Percentiles rank a stretch among this genome's conserved stretches.
Evolutionary conservation across 164 flowering plant species (phyloP).

Genomic region (Liquidambar formosana): DNA sequence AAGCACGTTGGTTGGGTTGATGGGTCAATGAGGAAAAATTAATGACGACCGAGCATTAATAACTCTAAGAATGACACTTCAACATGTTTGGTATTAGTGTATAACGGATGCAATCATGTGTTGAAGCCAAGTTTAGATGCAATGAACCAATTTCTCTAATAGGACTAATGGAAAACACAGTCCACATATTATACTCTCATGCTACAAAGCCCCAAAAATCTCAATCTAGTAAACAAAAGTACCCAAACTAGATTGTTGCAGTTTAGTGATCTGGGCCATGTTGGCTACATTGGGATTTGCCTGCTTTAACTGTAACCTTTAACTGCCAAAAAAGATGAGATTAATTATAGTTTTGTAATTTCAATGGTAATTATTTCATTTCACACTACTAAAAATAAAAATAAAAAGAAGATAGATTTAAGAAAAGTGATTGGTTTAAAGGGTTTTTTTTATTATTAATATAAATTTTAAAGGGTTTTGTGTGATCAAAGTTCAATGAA

Average conservation of each 20-base stretch:
- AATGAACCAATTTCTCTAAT: constrained; percentile 13
- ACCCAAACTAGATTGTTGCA: constrained; percentile 25
- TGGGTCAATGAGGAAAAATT: background rate
- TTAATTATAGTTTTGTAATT: background rate
- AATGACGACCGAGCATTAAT: no score
- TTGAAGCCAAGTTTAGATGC: constrained; percentile 2
- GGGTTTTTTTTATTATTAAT: no score
- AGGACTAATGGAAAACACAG: background rate
- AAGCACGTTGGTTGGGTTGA: background rate
- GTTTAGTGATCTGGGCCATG: constrained; percentile 16
- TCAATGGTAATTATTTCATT: constrained; percentile 7
- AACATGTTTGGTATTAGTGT: background rate
- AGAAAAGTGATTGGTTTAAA: no score
- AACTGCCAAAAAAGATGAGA: constrained; percentile 5
- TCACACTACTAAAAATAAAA: background rate
- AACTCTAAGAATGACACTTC: background rate
- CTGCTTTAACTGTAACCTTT: constrained; percentile 8
- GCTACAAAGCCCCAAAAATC: constrained; percentile 24
- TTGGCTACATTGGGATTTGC: constrained; percentile 5
- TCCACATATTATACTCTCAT: background rate
- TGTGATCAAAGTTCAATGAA: constrained; percentile 20
- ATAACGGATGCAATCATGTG: background rate
- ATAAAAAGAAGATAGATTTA: no score
- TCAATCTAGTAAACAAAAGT: constrained; percentile 27
- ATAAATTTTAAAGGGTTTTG: background rate